phyloP scores from a whole-genome alignment of 2,329 filamentous ascomycete species.

The Colletotrichum shisoi region DNA sequence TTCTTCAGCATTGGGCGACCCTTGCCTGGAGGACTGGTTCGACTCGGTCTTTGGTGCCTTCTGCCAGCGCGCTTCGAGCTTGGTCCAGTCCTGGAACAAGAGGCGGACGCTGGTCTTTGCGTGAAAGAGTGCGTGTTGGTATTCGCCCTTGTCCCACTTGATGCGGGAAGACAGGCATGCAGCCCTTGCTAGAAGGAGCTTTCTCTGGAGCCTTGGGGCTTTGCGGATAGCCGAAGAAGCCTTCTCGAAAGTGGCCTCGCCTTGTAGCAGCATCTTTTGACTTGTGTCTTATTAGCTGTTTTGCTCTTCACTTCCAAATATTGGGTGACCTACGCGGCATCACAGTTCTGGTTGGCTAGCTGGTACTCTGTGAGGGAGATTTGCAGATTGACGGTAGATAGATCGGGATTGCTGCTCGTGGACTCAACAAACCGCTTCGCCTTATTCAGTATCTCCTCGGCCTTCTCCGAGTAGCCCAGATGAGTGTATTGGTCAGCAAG shows the following conservation, averaged over 20 bases:
- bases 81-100: slow-evolving; percentile 64
- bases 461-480: slow-evolving; percentile 61
- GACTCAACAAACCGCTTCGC: slow-evolving; percentile 60
- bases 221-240: slow-evolving; percentile 15
- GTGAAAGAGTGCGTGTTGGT: slow-evolving; percentile 64
- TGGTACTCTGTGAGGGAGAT: slow-evolving; percentile 79
- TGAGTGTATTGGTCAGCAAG: slow-evolving; percentile 63
- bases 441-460: slow-evolving; percentile 63
- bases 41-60: slow-evolving; percentile 43
- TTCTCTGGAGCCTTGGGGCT: slow-evolving; percentile 47
- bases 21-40: slow-evolving; percentile 12
- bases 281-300: slow-evolving; percentile 27
- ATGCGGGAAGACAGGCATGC: slow-evolving; percentile 71
- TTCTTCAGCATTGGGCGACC: slow-evolving; percentile 21
- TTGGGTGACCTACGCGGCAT: slow-evolving; percentile 61
- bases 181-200: slow-evolving; percentile 65
- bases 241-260: slow-evolving; percentile 34
- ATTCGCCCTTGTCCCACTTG: slow-evolving; percentile 67
- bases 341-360: slow-evolving; percentile 69
- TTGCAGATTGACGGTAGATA: slow-evolving; percentile 64
- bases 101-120: slow-evolving; percentile 66
- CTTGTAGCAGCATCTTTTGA: slow-evolving; percentile 34
- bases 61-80: slow-evolving; percentile 51
- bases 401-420: slow-evolving; percentile 49
- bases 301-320: neutral